Base-by-base conservation (phyloP, 257 asterid species). In the Solanum rostratum region DNA sequence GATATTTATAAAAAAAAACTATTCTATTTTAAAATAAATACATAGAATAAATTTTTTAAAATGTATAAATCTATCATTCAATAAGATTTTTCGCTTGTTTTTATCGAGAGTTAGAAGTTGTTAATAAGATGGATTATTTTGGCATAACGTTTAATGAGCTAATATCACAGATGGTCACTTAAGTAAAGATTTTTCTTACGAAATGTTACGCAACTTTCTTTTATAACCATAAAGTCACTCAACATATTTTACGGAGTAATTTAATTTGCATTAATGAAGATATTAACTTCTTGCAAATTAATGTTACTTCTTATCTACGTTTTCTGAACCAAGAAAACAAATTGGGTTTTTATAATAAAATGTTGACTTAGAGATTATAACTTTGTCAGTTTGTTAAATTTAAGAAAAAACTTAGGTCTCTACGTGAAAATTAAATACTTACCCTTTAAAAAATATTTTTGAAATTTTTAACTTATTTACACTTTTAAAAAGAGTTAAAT, bases 121-220 rank as follows among this genome's bases (percentile, higher is more conserved):
- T 20, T n/a, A 55, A 55, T 19, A 20, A 55, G 6, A 8, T 8
- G 20, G 27, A 12, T 0, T 1, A 55, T 20, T 20, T 55, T 20
- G 0, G 18, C 0, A 3, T 54, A 1, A 7, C 0, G 18, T 54
- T 54, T 54, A 7, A n/a, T n/a, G n/a, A n/a, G n/a, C n/a, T n/a
- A n/a, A n/a, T n/a, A n/a, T n/a, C n/a, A n/a, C n/a, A n/a, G n/a
- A n/a, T n/a, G n/a, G n/a, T n/a, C n/a, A n/a, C n/a, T n/a, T n/a
- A n/a, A n/a, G n/a, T n/a, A n/a, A n/a, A n/a, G n/a, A n/a, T n/a
- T n/a, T n/a, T n/a, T n/a, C n/a, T n/a, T n/a, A n/a, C n/a, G n/a
- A n/a, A n/a, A n/a, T n/a, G n/a, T n/a, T n/a, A n/a, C n/a, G n/a
- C n/a, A n/a, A n/a, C n/a, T n/a, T n/a, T n/a, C n/a, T n/a, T n/a